Conservation (phyloP, 352 stramenopile genomes). For the Globisporangium viniferum region DNA sequence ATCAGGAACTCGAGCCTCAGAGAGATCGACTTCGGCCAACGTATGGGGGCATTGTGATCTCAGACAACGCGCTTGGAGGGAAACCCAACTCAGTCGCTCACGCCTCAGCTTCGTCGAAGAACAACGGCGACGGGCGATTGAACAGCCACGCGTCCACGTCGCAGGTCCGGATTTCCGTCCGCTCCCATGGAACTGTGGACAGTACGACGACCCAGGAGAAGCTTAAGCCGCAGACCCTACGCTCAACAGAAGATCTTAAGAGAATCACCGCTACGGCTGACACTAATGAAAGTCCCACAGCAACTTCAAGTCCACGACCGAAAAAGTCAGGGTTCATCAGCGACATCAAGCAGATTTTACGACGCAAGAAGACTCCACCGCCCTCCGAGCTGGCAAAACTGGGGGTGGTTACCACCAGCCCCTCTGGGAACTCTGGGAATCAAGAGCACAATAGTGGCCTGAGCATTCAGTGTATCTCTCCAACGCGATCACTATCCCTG, state of each 20-base stretch:
- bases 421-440: background rate
- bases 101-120: background rate
- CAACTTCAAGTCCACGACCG: background rate
- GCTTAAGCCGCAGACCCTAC: conserved; percentile 9
- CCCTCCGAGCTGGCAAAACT: background rate
- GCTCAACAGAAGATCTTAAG: conserved; percentile 5
- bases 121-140: background rate
- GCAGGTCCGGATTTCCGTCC: conserved; percentile 13
- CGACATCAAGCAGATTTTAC: conserved; percentile 18
- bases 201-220: conserved; percentile 1
- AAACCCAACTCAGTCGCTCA: background rate
- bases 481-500: background rate
- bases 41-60: no score
- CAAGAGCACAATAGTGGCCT: background rate
- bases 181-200: conserved; percentile 10
- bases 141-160: background rate
- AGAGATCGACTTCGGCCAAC: background rate
- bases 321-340: conserved; percentile 17
- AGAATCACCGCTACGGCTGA: background rate
- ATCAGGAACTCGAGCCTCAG: background rate
- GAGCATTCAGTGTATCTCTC: background rate
- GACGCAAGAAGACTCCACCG: conserved; percentile 9
- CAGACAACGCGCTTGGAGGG: background rate
- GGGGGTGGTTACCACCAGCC: background rate
- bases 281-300: background rate